Conservation (phyloP, 2,329 filamentous ascomycete species). For the Ascochyta clinopodiicola region DNA sequence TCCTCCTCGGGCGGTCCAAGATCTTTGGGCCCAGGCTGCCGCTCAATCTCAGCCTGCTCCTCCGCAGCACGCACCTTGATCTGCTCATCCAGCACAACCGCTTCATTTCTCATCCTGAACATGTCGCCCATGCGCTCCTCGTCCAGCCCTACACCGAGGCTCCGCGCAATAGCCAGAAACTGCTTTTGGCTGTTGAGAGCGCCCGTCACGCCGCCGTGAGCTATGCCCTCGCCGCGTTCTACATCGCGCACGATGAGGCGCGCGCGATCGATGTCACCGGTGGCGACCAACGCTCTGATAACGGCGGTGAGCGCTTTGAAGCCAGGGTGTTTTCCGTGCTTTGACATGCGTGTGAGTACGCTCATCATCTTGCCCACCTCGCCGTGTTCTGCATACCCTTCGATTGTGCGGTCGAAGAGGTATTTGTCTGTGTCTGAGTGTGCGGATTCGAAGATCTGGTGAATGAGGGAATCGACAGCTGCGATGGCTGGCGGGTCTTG, state of each 20-base stretch:
- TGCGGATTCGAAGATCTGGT: conserved; percentile 47
- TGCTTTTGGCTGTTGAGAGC: conserved; percentile 12
- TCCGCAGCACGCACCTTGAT: conserved; percentile 1
- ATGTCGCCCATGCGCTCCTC: conserved; percentile 21
- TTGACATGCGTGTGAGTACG: conserved; percentile 50
- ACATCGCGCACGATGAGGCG: conserved; percentile 48
- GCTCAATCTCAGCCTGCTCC: conserved; percentile 6
- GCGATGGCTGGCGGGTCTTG: conserved; percentile 64
- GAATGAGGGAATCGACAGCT: conserved; percentile 66
- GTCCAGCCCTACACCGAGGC: conserved; percentile 19
- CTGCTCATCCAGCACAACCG: conserved; percentile 6
- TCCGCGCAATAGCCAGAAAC: conserved; percentile 26
- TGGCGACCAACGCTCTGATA: conserved; percentile 47
- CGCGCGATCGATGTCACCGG: conserved; percentile 45
- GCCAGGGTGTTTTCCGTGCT: conserved; percentile 50
- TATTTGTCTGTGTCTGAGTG: conserved; percentile 57
- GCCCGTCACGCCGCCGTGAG: conserved; percentile 28
- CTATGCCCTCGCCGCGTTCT: conserved; percentile 40
- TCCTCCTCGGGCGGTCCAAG: conserved; percentile 16
- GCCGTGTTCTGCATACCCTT: conserved; percentile 66
- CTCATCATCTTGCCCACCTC: conserved; percentile 56
- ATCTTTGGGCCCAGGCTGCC: neutral
- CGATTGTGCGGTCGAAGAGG: conserved; percentile 74
- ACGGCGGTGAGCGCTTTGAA: conserved; percentile 51
- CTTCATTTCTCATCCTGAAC: conserved; percentile 6